Base-by-base conservation (phyloP, 2,329 filamentous ascomycete genomes). In the Colletotrichum nymphaeae region DNA sequence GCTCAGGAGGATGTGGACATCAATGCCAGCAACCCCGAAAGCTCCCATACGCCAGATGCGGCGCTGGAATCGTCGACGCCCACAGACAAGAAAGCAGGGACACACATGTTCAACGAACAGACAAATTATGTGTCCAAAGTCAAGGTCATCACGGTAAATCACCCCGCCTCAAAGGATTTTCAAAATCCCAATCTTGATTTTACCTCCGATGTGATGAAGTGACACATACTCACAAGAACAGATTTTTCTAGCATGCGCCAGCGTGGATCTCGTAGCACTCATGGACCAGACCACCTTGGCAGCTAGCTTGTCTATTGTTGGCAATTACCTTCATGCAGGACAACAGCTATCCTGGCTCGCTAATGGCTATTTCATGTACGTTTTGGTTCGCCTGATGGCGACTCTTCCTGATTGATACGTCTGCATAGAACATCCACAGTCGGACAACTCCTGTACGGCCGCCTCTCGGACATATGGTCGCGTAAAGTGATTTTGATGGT, bases 271-370 rank as follows among this genome's bases (percentile, higher is more conserved):
- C 49, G 76, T 89, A 37, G 87, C 88, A 0, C 80, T 90, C 62
- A 89, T 90, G 82, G 88, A 90, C 77, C 88, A 90, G 78, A 90
- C 88, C 0, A 89, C 87, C 2, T 79, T 90, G 46, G 88, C 88
- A 0, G 84, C 86, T 16, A 89, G 87, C 80, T 80, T 90, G 75
- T 86, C 86, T 60, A 88, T 89, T 62, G 85, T 90, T 30, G 86
- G 86, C n/a, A 84, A 85, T 73, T 82, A 86, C 0, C 79, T 90
- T 5, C 80, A 85, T 4, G 86, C 88, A 14, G 86, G 84, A 62
- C 80, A 84, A 32, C 84, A 89, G 72, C 83, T 85, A 0, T 86
- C 88, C 0, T 90, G 88, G 88, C 88, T 90, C 56, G 86, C 88
- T 1, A 85, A 84, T 11, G 87, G 85, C 19, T 90, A 89, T 65